Conservation (phyloP, 257 asterid species). For the Thymus quinquecostatus region DNA sequence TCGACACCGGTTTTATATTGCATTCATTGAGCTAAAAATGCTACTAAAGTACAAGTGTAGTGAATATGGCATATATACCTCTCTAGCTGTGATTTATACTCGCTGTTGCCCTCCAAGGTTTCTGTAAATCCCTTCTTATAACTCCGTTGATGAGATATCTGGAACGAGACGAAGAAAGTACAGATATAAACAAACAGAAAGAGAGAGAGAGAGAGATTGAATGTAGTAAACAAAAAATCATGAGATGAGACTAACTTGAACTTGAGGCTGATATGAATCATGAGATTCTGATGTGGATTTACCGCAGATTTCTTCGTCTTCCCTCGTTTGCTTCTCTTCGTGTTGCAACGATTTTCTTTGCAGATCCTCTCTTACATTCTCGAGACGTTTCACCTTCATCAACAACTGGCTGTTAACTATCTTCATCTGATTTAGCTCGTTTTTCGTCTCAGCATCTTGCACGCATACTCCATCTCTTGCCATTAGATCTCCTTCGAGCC, state of each 20-base stretch:
- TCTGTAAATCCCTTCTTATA: slow-evolving; percentile 14
- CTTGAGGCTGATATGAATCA: slow-evolving; percentile 6
- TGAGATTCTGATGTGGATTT: slow-evolving; percentile 19
- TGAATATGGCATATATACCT: slow-evolving; percentile 13
- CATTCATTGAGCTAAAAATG: not conserved
- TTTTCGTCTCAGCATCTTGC: slow-evolving; percentile 41
- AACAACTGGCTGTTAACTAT: slow-evolving; percentile 37
- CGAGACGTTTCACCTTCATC: slow-evolving; percentile 38
- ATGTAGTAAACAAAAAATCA: not conserved
- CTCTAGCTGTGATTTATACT: slow-evolving; percentile 23
- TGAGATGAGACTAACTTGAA: slow-evolving; percentile 22
- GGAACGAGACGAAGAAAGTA: not conserved
- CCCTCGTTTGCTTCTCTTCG: slow-evolving; percentile 24
- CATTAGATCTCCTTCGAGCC: slow-evolving; percentile 53
- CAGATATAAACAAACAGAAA: not conserved
- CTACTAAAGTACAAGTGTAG: no score
- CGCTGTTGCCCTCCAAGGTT: slow-evolving; percentile 22
- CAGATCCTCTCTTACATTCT: slow-evolving; percentile 34
- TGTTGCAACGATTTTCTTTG: slow-evolving; percentile 33
- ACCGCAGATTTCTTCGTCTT: slow-evolving; percentile 12
- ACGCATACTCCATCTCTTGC: slow-evolving; percentile 44
- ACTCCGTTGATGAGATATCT: slow-evolving; percentile 11
- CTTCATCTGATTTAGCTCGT: slow-evolving; percentile 42
- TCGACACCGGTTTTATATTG: slow-evolving; percentile 9
- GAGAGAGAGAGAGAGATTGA: not conserved